Conservation (phyloP, 495 filamentous ascomycete species). For the Clohesyomyces aquaticus region DNA sequence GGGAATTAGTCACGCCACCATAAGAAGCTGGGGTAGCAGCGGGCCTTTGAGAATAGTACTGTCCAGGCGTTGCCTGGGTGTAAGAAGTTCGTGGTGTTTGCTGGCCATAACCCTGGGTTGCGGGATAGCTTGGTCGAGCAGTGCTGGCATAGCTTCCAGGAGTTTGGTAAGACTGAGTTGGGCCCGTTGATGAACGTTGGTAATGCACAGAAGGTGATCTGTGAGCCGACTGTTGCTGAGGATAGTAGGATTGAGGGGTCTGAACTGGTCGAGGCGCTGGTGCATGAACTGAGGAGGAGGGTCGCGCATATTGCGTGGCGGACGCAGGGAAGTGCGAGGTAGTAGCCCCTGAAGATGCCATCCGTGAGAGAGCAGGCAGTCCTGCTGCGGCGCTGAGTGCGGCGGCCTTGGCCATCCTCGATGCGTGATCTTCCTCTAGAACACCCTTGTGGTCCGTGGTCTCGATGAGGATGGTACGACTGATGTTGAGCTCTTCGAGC, state of each 20-base stretch:
- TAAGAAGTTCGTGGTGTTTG: constrained; percentile 38
- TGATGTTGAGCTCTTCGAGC: constrained; percentile 77
- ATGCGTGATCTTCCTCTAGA: constrained; percentile 82
- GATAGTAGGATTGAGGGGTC: constrained; percentile 40
- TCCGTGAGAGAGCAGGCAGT: constrained; percentile 25
- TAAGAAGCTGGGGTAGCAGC: constrained; percentile 23
- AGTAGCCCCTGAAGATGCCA: constrained; percentile 20
- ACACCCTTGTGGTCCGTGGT: constrained; percentile 73
- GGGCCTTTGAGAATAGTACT: constrained; percentile 37
- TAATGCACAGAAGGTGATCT: constrained; percentile 39
- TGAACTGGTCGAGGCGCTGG: constrained; percentile 25
- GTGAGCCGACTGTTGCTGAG: constrained; percentile 39
- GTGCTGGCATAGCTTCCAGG: constrained; percentile 24
- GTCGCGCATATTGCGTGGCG: constrained; percentile 43
- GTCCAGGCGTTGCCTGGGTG: constrained; percentile 16
- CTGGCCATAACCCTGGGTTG: constrained; percentile 32
- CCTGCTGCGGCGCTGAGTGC: constrained; percentile 38
- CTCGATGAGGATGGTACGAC: constrained; percentile 75
- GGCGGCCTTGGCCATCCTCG: constrained; percentile 42
- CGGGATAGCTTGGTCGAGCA: constrained; percentile 22
- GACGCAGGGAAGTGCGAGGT: constrained; percentile 31
- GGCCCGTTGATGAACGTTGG: constrained; percentile 28
- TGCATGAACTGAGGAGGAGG: constrained; percentile 33
- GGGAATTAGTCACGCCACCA: constrained; percentile 27
- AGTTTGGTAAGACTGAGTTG: constrained; percentile 31